Conservation (phyloP, 345 rosid species). For the Sonneratia alba region DNA sequence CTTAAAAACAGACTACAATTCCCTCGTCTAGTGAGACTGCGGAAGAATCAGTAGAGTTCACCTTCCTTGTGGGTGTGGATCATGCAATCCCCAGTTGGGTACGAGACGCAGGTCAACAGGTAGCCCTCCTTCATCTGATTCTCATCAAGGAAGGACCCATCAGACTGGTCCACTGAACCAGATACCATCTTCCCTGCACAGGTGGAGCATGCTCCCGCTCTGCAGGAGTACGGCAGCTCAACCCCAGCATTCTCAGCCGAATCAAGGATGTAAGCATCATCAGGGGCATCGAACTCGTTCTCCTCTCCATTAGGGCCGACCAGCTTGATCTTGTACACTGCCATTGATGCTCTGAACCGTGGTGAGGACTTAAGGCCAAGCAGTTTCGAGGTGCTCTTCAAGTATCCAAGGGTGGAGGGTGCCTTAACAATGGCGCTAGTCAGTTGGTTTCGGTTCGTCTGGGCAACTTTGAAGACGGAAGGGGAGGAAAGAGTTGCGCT, state of each 20-base stretch:
- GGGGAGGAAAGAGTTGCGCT: conserved; percentile 33
- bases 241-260: conserved; percentile 45
- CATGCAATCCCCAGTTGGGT: too few relatives aligned
- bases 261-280: conserved; percentile 42
- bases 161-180: too few relatives aligned
- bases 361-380: conserved; percentile 54
- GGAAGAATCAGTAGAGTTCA: too few relatives aligned
- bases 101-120: too few relatives aligned
- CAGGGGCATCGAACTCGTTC: conserved; percentile 38
- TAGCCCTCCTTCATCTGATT: too few relatives aligned
- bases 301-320: conserved; percentile 39
- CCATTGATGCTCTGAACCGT: conserved; percentile 43
- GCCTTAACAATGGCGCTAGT: conserved; percentile 18
- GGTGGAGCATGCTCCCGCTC: too few relatives aligned
- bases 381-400: conserved; percentile 38
- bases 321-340: conserved; percentile 39
- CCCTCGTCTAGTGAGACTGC: too few relatives aligned
- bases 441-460: conserved; percentile 11
- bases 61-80: too few relatives aligned
- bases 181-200: too few relatives aligned
- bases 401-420: conserved; percentile 39
- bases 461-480: conserved; percentile 34
- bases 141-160: too few relatives aligned
- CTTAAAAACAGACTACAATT: too few relatives aligned
- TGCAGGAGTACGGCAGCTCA: conserved; percentile 35